Base-by-base conservation (phyloP, 129 eudicot species). In the Silybum marianum region DNA sequence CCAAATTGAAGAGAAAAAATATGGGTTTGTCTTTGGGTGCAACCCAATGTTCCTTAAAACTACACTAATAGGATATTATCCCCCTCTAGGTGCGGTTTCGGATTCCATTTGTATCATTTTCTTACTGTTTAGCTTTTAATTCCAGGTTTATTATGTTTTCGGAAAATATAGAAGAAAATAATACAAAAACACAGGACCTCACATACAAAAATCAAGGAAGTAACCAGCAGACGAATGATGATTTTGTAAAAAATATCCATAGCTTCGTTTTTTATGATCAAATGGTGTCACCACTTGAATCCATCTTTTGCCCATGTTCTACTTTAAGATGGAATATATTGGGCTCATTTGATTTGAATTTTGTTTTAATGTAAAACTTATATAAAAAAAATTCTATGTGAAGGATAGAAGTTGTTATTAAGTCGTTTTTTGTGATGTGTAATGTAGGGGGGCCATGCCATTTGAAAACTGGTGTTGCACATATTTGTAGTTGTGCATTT, bases 401-500 rank as follows among this genome's bases (percentile, higher is more conserved):
- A 6, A 13, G 69, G 9, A 42, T 9, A 18, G 28, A 69, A 70
- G 69, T 79, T 34, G 69, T 70, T 79, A 18, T 79, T 58, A 46
- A 18, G 70, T 44, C 42, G 46, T 26, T 78, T 25, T 40, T 46
- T 4, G 11, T 70, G 32, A 9, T 21, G 34, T 62, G 32, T 62
- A 58, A 62, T 36, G 60, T 32, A 62, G 21, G 36, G 36, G 30
- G 72, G 69, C 23, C 66, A 60, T 21, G 12, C 21, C 13, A 62
- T 54, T 48, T 74, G 24, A 74, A 24, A 24, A 23, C 24, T 6
- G 34, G 58, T 14, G 38, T 16, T 24, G 16, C 6, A 25, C 24
- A 30, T 32, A 25, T 60, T n/a, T n/a, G 22, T 6, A 6, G 26
- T 73, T 44, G 67, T 82, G 80, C 75, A 68, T 25, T 58, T 82